Evolutionary conservation across 1,284 basidiomycete genomes (phyloP).

Genomic region (Kwoniella shivajii): DNA sequence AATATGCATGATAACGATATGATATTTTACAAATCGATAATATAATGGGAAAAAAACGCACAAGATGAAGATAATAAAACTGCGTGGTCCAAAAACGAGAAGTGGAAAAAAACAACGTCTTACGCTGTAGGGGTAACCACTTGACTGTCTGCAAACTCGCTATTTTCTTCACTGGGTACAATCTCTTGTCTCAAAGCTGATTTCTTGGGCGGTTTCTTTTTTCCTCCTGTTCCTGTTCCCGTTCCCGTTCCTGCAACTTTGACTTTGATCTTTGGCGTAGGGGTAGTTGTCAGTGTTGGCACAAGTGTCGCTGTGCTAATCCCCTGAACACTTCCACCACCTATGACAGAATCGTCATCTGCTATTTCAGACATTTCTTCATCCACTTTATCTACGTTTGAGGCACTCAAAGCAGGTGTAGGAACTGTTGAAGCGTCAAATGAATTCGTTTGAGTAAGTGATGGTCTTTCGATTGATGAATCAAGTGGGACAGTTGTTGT

Average conservation of each 20-base stretch:
- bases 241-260: not conserved
- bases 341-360: slow-evolving; percentile 27
- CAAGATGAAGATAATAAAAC: not conserved
- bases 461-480: slow-evolving; percentile 6
- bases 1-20: slow-evolving; percentile 9
- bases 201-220: slow-evolving; percentile 34
- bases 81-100: not conserved
- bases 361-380: slow-evolving; percentile 31
- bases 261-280: slow-evolving; percentile 1
- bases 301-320: not conserved
- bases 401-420: not conserved
- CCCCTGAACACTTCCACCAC: not conserved
- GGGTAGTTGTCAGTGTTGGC: not conserved
- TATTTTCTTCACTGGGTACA: slow-evolving; percentile 22
- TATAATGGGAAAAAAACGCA: not conserved
- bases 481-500: slow-evolving; percentile 6
- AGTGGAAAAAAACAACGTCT: not conserved
- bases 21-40: not conserved
- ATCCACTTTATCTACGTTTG: slow-evolving; percentile 8
- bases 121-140: too few relatives aligned
- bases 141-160: slow-evolving; percentile 20
- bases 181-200: slow-evolving; percentile 51
- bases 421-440: slow-evolving; percentile 18
- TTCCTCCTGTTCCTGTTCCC: slow-evolving; percentile 10
- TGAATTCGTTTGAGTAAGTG: slow-evolving; percentile 5